These are phyloP conservation scores for Withania somnifera DNA, from an alignment of 305 asterid species.

Conservation along the genomic window DNA sequence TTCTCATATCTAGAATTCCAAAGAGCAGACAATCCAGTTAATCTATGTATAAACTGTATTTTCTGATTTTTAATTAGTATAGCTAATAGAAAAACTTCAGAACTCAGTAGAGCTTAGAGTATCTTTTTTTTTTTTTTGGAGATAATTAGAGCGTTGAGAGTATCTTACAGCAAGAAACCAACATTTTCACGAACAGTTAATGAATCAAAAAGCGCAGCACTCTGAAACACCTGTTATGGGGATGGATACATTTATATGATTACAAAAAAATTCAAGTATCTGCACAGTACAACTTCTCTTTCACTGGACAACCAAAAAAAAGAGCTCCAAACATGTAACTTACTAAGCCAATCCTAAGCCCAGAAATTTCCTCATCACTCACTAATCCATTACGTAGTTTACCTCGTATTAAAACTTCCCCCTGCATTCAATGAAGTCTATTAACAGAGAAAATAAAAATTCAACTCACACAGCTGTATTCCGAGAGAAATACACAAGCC, in stretches of 20 bases:
- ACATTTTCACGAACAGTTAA: constrained; percentile 94
- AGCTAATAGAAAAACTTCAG: neutral
- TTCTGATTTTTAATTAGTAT: neutral
- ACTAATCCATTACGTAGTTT: constrained; percentile 76
- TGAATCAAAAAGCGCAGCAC: constrained; percentile 99
- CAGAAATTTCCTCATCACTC: constrained; percentile 92
- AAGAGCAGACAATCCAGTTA: constrained; percentile 2
- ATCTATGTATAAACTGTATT: neutral
- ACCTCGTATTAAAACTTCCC: constrained; percentile 89
- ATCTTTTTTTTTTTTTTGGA: neutral
- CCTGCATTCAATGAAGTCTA: constrained; percentile 39
- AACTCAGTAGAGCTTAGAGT: neutral
- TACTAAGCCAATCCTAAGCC: constrained; percentile 96
- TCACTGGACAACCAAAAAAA: neutral
- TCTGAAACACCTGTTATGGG: constrained; percentile 80
- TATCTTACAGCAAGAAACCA: constrained; percentile 89
- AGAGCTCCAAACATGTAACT: constrained; percentile 21
- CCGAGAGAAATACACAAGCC: neutral
- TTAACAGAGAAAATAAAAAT: constrained; percentile 7
- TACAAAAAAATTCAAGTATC: neutral
- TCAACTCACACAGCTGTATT: constrained; percentile 4
- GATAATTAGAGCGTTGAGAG: neutral
- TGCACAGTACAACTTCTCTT: neutral
- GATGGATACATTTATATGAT: constrained; percentile 8
- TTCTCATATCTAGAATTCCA: constrained; percentile 65